Conservation (phyloP, 148 eudicot species). For the Camellia sinensis region DNA sequence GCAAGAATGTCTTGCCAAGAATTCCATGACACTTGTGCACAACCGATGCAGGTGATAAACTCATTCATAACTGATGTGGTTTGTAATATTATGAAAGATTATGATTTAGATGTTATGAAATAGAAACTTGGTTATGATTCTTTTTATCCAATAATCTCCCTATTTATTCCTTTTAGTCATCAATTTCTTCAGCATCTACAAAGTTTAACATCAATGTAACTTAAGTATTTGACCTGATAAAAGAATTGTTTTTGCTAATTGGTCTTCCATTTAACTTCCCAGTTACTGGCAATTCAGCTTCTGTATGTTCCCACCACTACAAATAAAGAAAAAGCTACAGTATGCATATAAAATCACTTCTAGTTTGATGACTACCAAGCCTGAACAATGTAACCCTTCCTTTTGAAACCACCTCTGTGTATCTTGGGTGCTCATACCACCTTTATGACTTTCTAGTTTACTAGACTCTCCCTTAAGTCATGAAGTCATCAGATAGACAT, state of each 20-base stretch:
- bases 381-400: no score
- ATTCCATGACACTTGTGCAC: slow-evolving; percentile 90
- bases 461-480: not conserved
- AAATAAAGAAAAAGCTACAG: no score
- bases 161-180: not conserved
- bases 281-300: no score
- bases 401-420: no score
- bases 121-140: not conserved
- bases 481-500: not conserved
- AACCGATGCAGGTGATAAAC: slow-evolving; percentile 83
- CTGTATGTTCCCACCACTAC: no score
- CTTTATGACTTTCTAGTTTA: not conserved
- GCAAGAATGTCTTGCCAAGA: slow-evolving; percentile 80
- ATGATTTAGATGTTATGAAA: not conserved
- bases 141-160: not conserved
- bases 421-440: not conserved
- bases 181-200: not conserved
- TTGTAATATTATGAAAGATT: not conserved
- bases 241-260: not conserved
- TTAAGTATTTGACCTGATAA: not conserved
- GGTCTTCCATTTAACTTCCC: not conserved
- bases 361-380: no score
- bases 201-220: not conserved
- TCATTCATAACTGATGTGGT: not conserved
- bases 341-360: no score